A percentile compares a stretch with the other conserved stretches of the same genome.
Conservation (phyloP, 257 asterid genomes). For the Nicotiana tomentosiformis region DNA sequence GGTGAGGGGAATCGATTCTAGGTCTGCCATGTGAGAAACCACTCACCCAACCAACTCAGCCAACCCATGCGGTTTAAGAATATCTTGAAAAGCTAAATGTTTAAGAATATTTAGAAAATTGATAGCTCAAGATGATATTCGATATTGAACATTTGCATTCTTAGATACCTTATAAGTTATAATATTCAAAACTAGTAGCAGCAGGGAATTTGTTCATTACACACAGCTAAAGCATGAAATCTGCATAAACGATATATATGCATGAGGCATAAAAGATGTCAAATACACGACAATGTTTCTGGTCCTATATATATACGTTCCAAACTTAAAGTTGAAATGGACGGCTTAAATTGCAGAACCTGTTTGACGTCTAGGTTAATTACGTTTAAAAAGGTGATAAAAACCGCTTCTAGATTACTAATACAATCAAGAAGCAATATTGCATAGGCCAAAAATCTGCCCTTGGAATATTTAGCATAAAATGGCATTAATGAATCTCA, state of each 20-base stretch:
- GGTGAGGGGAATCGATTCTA: no score
- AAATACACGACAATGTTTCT: not conserved
- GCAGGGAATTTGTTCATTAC: not conserved
- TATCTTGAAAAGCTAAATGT: no score
- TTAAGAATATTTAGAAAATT: no score
- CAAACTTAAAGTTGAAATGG: not conserved
- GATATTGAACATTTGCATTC: not conserved
- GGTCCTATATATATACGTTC: not conserved
- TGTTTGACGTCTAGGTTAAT: not conserved
- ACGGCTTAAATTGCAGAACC: not conserved
- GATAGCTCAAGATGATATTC: not conserved
- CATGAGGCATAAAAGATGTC: not conserved
- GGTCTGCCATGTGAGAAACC: no score
- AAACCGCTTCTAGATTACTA: no score
- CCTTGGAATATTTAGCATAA: no score
- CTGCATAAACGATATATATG: not conserved
- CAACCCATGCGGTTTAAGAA: no score
- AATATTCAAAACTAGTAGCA: not conserved
- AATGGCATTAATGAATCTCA: no score
- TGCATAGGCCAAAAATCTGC: no score
- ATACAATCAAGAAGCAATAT: no score
- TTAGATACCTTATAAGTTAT: not conserved
- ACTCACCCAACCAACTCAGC: no score
- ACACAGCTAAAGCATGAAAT: not conserved
- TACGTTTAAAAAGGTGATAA: not conserved